Base-by-base conservation (phyloP, 805 yeast species). In the Zygosaccharomyces lentus region DNA sequence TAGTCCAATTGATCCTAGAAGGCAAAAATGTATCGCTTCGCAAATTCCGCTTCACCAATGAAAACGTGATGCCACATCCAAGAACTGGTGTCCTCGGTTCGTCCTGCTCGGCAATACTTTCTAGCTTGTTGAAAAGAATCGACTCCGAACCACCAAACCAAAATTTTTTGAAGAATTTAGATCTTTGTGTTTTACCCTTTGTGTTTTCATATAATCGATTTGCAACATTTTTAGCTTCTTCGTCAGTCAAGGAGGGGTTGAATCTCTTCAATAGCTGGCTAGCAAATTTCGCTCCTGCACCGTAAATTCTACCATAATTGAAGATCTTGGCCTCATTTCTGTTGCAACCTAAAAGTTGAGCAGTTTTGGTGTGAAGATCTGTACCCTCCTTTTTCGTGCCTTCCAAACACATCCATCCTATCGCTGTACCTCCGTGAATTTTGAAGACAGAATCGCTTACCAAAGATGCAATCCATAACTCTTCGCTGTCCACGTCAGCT, bases 331-430 rank as follows among this genome's bases (percentile, higher is more conserved):
- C 99, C 52, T 93, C 95, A 57, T 84, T 81, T 64, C 99, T 75
- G 21, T 86, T 79, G 42, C 95, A 90, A 0, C 96, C 96, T 61
- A 93, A 67, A 54, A 95, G 89, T 9, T 75, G 74, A 0, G 99
- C 96, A 0, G 98, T 93, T 54, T 86, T 89, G 0, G 97, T 88
- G 62, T 93, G 99, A 49, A 95, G 68, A 68, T 93, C 99, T 0
- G 99, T 95, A 4, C 93, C 95, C 45, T 85, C 91, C 46, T 71
- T 73, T 67, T 93, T 93, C 3, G 91, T 81, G 15, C 99, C 99
- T 70, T 93, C 99, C 46, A 93, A 73, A 1, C 97, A 90, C 99
- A 93, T 95, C 99, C 99, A 95, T 0, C 98, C 97, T 45, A 95
- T 76, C 0, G 98, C 96, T 0, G 98, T 88, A 10, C 95, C 95